Evolutionary conservation across 2,329 filamentous ascomycete species (phyloP).

Genomic region (Alternaria sp.): DNA sequence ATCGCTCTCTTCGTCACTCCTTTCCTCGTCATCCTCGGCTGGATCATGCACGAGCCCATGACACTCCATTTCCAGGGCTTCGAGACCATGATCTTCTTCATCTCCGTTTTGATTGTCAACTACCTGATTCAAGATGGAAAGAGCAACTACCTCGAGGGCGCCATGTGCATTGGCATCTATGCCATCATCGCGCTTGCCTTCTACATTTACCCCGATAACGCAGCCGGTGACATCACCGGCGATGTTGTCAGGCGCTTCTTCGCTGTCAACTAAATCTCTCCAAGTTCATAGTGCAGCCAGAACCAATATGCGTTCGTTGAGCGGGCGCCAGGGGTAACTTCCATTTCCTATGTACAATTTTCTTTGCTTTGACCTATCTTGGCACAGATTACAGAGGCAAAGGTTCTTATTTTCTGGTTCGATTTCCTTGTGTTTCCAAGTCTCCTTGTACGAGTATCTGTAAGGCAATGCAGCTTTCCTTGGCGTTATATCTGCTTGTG

Average conservation of each 20-base stretch:
- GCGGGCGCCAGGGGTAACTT: constrained; percentile 12
- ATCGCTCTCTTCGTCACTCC: constrained; percentile 67
- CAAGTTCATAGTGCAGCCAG: not conserved
- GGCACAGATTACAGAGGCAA: constrained; percentile 2
- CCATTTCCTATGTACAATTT: constrained; percentile 23
- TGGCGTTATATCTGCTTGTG: constrained; percentile 24
- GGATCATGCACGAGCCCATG: constrained; percentile 63
- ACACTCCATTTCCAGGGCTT: constrained; percentile 86
- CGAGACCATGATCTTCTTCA: constrained; percentile 86
- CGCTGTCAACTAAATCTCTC: constrained; percentile 12
- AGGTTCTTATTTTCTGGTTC: not conserved
- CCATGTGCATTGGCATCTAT: constrained; percentile 65
- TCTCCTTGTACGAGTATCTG: constrained; percentile 22
- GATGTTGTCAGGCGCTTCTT: constrained; percentile 44
- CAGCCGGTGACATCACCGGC: constrained; percentile 43
- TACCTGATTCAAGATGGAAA: constrained; percentile 85
- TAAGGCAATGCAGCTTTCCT: constrained; percentile 11
- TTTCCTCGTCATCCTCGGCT: constrained; percentile 65
- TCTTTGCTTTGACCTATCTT: not conserved
- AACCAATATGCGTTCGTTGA: constrained; percentile 10
- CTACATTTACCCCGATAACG: constrained; percentile 67
- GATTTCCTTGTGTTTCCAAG: constrained; percentile 1
- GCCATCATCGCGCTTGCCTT: constrained; percentile 68
- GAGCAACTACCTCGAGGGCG: constrained; percentile 86
- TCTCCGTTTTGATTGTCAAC: constrained; percentile 85